Conservation (phyloP, 495 filamentous ascomycete species). For the Cercophora samala region DNA sequence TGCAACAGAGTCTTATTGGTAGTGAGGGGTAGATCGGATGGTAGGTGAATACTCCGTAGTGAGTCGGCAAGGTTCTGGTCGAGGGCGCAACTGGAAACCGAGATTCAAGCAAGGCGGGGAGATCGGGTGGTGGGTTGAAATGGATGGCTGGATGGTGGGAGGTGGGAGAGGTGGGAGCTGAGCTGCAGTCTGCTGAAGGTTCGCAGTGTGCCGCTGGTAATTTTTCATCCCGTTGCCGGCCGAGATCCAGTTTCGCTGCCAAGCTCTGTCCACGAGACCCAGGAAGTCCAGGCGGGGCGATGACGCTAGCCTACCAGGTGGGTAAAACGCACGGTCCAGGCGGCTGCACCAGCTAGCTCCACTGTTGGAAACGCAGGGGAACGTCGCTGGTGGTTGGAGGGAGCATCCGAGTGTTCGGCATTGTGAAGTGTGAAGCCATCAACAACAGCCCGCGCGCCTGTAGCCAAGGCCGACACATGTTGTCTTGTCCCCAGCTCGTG, state of each 20-base stretch:
- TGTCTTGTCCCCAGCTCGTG: not conserved
- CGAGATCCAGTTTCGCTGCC: constrained; percentile 9
- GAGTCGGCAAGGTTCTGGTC: constrained; percentile 5
- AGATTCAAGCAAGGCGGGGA: not conserved
- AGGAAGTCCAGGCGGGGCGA: not conserved
- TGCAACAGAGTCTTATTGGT: constrained; percentile 42
- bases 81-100: constrained; percentile 4
- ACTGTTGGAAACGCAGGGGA: constrained; percentile 4
- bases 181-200: constrained; percentile 5
- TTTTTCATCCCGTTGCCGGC: constrained; percentile 23
- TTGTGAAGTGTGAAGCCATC: not conserved
- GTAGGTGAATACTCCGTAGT: not conserved
- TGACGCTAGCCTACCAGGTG: constrained; percentile 17
- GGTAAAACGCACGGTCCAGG: constrained; percentile 13
- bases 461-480: not conserved
- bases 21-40: not conserved
- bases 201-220: constrained; percentile 9
- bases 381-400: not conserved
- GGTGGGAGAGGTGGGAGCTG: not conserved
- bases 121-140: not conserved
- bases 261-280: not conserved
- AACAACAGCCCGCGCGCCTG: not conserved
- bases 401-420: not conserved
- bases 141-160: not conserved
- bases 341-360: not conserved